Evolutionary conservation across 192 early-diverging fungal species (phyloP).

Genomic region (Coemansia sp.): DNA sequence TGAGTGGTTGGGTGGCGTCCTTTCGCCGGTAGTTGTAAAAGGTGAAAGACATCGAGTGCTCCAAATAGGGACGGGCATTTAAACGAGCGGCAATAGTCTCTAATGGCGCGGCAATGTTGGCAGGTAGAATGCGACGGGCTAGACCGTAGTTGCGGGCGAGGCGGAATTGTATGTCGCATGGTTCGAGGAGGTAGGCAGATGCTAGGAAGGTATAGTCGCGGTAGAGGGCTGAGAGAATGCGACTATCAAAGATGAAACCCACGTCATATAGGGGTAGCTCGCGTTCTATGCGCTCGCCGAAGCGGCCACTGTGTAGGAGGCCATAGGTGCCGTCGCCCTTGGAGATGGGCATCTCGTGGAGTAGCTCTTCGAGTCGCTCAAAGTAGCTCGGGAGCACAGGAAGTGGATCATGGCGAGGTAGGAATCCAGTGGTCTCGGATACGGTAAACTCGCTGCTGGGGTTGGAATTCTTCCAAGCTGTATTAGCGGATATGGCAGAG

Average conservation of each 20-base stretch:
- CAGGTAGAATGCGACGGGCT: conserved; percentile 74
- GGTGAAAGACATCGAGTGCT: conserved; percentile 75
- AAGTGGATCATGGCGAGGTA: conserved; percentile 71
- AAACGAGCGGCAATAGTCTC: conserved; percentile 72
- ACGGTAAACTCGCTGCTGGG: conserved; percentile 56
- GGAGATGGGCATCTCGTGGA: conserved; percentile 80
- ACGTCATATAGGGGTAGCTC: conserved; percentile 79
- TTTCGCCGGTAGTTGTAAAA: conserved; percentile 88
- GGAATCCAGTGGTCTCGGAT: conserved; percentile 57
- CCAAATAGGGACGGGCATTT: conserved; percentile 76
- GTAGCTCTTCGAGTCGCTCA: conserved; percentile 67
- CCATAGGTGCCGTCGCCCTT: conserved; percentile 70
- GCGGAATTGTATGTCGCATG: conserved; percentile 81
- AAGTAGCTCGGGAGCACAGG: conserved; percentile 71
- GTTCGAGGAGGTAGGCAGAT: conserved; percentile 88
- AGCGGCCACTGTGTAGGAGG: conserved; percentile 76
- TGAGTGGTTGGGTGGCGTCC: conserved; percentile 60
- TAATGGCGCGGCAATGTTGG: conserved; percentile 80
- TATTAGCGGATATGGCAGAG: background rate
- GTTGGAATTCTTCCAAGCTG: conserved; percentile 33
- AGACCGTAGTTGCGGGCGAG: conserved; percentile 77
- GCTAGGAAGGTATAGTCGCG: conserved; percentile 89
- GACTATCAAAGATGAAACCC: conserved; percentile 68
- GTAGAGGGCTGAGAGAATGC: conserved; percentile 77
- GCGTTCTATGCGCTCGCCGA: conserved; percentile 76